Evolutionary conservation across 768 basidiomycete genomes (phyloP).

Genomic region (Naganishia kalamii): DNA sequence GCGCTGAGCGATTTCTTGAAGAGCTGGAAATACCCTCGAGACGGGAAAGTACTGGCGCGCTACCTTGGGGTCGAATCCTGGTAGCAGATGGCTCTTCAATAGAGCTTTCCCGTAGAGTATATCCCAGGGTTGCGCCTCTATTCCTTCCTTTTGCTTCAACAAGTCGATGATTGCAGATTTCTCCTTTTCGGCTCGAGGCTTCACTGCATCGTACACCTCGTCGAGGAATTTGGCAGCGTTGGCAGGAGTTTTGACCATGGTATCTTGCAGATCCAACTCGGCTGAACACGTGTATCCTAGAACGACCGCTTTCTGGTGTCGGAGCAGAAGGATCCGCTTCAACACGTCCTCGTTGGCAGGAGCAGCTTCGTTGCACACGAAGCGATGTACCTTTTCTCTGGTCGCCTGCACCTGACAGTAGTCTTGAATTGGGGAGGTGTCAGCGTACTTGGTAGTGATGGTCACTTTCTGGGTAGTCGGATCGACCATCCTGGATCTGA

Average conservation of each 20-base stretch:
- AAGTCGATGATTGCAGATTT: neutral
- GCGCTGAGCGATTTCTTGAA: neutral
- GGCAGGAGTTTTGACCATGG: neutral
- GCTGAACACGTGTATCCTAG: neutral
- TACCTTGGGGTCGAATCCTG: neutral
- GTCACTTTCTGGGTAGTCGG: neutral
- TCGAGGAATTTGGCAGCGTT: neutral
- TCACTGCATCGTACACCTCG: neutral
- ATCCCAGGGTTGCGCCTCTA: neutral
- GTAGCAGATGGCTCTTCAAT: neutral
- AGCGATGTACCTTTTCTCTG: neutral
- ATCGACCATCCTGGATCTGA: neutral
- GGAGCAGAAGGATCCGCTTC: no score
- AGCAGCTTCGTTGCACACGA: neutral
- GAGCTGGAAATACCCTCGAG: neutral
- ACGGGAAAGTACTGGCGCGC: neutral
- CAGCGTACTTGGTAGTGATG: neutral
- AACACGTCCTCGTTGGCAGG: neutral
- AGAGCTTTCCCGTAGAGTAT: neutral
- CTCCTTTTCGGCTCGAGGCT: neutral
- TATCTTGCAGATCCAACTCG: neutral
- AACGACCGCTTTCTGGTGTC: neutral
- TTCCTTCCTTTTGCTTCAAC: neutral
- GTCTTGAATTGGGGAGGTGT: neutral
- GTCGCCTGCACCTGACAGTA: neutral